Percentiles rank a stretch among this genome's conserved stretches.
phyloP scores from a whole-genome alignment of 768 basidiomycete species.

The Guyanaporus albipodus region DNA sequence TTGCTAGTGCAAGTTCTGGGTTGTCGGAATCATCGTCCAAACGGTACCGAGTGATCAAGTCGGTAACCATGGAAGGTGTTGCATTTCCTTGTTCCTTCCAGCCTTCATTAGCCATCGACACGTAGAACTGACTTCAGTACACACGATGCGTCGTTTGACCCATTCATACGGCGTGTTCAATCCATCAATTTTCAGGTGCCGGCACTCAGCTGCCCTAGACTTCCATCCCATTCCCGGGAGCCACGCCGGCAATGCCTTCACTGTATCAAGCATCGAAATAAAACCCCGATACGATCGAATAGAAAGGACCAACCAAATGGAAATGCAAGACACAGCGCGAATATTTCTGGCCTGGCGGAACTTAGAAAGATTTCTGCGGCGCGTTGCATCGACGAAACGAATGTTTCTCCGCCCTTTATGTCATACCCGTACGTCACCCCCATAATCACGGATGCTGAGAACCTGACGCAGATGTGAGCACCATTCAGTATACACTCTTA shows the following conservation, averaged over 20 bases:
- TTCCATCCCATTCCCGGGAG: conserved; percentile 27
- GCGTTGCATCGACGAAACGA: no score
- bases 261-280: conserved; percentile 5
- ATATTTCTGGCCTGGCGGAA: not conserved
- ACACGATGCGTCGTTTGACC: conserved; percentile 1
- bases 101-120: not conserved
- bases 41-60: no score
- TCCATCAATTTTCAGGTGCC: not conserved
- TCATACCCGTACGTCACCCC: no score
- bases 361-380: not conserved
- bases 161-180: conserved; percentile 13
- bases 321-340: not conserved
- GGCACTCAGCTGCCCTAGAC: conserved; percentile 10
- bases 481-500: no score
- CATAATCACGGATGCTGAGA: no score
- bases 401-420: no score
- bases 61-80: no score
- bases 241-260: conserved; percentile 23
- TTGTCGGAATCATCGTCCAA: conserved; percentile 5
- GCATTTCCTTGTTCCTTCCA: no score
- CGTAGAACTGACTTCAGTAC: not conserved
- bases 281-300: not conserved
- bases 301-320: not conserved
- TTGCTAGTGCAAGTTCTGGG: not conserved
- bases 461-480: no score